Evolutionary conservation across 768 basidiomycete species (phyloP), one percentile per base, ranked within the genome.

Genomic region (Stropharia rugosoannulata): DNA sequence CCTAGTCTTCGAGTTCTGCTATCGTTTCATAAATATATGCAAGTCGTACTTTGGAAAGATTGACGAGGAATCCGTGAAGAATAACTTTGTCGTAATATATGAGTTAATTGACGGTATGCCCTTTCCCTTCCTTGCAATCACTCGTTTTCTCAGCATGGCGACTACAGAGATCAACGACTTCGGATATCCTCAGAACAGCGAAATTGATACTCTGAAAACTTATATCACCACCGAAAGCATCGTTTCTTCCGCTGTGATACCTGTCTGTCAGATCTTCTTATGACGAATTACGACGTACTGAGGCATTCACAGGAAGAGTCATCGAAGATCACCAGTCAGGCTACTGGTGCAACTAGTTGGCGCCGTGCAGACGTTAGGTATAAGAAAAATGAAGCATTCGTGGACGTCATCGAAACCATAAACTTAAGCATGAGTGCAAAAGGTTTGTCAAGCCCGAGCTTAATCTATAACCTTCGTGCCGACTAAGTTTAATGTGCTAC

Each of bases 351-450:
- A 27, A 98, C 91, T 32, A 96, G 89, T 69, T 99, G 97, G 97
- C 78, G 97, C 40, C 80, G 95, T 55, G 88, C 85, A 13, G 97
- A 98, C 66, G 95, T 98, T 65, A 96, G 95, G 70, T 98, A 99
- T 73, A 90, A 97, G 78, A 99, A 98, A 81, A 99, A 99, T 62
- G 97, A 99, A 67, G 97, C 97, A 0, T 99, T 98, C 62, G 96
- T 99, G n/a, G 97, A 99, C 67, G 97, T 99, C 8, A 91, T 99
- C 42, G 97, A 99, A 75, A 92, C 83, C 2, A 92, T 99, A 58
- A 98, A 99, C 66, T 70, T 98, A 52, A 88, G 93, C 63, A 97
- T 98, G 95, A 96, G 93, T 68, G 90, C 95, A 2, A 98, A 96
- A 76, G 95, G 95, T 90, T 57, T 46, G 78, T 66, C 27, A 43